These are phyloP conservation scores for Aspergillus awamori DNA, from an alignment of 2,329 filamentous ascomycete genomes.

Conservation along the genomic window DNA sequence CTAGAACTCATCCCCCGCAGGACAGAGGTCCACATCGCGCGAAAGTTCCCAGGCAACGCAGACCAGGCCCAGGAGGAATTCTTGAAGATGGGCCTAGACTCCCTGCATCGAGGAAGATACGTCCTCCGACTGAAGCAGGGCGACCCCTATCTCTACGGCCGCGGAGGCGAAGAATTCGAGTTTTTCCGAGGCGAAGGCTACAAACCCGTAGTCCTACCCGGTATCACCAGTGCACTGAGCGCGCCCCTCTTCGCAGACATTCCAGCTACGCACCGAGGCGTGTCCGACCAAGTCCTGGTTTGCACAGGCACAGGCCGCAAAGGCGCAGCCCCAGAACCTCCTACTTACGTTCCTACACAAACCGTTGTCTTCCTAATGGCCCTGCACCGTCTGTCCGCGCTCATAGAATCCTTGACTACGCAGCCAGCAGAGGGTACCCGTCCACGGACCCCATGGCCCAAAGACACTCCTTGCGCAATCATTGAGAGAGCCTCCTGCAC, in stretches of 20 bases:
- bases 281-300: constrained; percentile 91
- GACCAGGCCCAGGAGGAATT: constrained; percentile 92
- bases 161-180: constrained; percentile 87
- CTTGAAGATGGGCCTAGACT: constrained; percentile 73
- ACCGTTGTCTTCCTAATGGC: constrained; percentile 97
- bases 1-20: constrained; percentile 87
- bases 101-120: constrained; percentile 68
- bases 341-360: constrained; percentile 72
- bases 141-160: constrained; percentile 93
- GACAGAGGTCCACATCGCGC: constrained; percentile 85
- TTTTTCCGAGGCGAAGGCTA: constrained; percentile 78
- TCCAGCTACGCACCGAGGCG: constrained; percentile 83
- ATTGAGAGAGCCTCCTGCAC: constrained; percentile 92
- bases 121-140: constrained; percentile 94
- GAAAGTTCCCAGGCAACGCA: constrained; percentile 97
- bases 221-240: constrained; percentile 83
- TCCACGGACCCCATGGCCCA: constrained; percentile 62
- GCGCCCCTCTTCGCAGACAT: constrained; percentile 88
- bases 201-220: constrained; percentile 74
- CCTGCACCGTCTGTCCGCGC: constrained; percentile 75
- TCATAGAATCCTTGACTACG: constrained; percentile 70
- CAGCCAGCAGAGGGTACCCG: constrained; percentile 25
- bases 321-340: constrained; percentile 78
- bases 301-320: constrained; percentile 95
- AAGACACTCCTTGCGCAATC: constrained; percentile 82